Evolutionary conservation across 805 yeast species (phyloP), one percentile per base, ranked within the genome.

Genomic region (Blastobotrys chiropterorum): DNA sequence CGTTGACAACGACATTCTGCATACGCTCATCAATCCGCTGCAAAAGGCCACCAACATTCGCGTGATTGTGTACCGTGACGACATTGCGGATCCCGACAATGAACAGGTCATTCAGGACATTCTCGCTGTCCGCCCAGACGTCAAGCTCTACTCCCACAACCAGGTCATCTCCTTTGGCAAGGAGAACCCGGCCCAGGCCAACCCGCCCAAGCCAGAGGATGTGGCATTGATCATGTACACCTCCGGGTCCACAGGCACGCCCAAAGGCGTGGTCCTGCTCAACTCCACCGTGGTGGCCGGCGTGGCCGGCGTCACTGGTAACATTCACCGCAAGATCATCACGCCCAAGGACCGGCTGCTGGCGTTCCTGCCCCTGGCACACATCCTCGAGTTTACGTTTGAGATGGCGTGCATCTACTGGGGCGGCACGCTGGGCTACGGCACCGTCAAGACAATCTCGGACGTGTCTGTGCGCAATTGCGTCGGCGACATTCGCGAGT

Each of bases 351-450:
- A 94, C 71, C 78, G 89, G 59, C 72, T 92, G 56, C 81, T 94
- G 68, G 85, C 90, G 15, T 90, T 92, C 68, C 79, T 94, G 67
- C 99, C 99, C 11, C 78, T 94, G 64, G 99, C 99, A 6, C 99
- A 94, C 66, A 94, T 94, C 61, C 87, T 94, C 61, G 99, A 94
- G 73, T 76, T 89, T 70, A 88, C 81, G 2, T 90, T 94, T 58
- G 99, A 94, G 74, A 74, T 90, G 63, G 69, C 80, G 30, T 64
- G 79, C 38, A 80, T 94, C 60, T 82, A 81, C 75, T 94, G 97
- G 98, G 98, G 98, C 67, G 84, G 86, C 51, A 68, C 80, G 51
- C 68, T 86, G 44, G 98, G 98, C 60, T 94, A 94, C 72, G 98
- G 96, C 48, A 82, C 76, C 61, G 97, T 92, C 56, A 90, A 90